Percentiles rank a stretch among this genome's conserved stretches.
These are phyloP conservation scores for Xenosphaeropsis pyriputrescens DNA, from an alignment of 2,329 filamentous ascomycete species.

Conservation along the genomic window DNA sequence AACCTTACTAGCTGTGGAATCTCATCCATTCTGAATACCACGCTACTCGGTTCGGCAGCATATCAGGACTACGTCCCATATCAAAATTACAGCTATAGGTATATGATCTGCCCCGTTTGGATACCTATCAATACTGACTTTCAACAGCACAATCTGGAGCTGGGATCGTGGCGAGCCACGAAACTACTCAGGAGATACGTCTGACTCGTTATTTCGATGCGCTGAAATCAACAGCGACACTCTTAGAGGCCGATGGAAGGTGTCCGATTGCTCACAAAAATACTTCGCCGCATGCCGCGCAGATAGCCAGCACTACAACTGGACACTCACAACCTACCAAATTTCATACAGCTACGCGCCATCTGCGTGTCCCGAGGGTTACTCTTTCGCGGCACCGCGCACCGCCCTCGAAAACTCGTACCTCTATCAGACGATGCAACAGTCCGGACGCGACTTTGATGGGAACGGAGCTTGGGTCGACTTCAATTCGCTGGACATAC, in stretches of 20 bases:
- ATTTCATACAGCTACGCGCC: constrained; percentile 27
- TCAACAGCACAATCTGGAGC: constrained; percentile 33
- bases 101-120: constrained; percentile 9
- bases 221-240: constrained; percentile 30
- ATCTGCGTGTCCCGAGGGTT: constrained; percentile 29
- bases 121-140: not conserved
- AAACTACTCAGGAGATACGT: constrained; percentile 22
- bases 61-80: constrained; percentile 30
- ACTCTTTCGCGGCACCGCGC: constrained; percentile 39
- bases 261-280: constrained; percentile 34
- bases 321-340: constrained; percentile 30
- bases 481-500: constrained; percentile 40
- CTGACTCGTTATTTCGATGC: constrained; percentile 30
- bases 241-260: constrained; percentile 38
- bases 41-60: constrained; percentile 34
- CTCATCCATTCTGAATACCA: constrained; percentile 40
- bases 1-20: constrained; percentile 41
- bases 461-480: constrained; percentile 36
- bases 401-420: constrained; percentile 50
- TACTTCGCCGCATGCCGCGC: constrained; percentile 42
- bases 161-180: constrained; percentile 41
- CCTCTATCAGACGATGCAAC: constrained; percentile 21
- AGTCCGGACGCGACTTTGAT: constrained; percentile 9
- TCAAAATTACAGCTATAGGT: constrained; percentile 26
- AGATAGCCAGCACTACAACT: constrained; percentile 35